Evolutionary conservation across 805 yeast species (phyloP).

Genomic region (Lipomyces chichibuensis): DNA sequence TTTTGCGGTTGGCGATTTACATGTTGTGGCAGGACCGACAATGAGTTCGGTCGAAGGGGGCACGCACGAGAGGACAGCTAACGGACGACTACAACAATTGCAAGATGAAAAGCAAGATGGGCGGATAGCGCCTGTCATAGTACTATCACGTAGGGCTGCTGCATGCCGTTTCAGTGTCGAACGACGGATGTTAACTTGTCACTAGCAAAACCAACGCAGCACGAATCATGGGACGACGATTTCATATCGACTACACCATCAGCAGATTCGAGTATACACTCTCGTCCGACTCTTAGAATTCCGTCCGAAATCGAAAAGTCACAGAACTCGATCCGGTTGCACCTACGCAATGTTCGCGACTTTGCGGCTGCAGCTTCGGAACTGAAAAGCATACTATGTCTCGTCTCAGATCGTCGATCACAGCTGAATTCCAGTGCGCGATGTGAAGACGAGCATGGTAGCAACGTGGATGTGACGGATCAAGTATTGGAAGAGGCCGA

Average conservation of each 20-base stretch:
- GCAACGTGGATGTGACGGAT: conserved; percentile 1
- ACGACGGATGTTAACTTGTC: neutral
- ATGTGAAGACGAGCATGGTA: neutral
- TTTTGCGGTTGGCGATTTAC: neutral
- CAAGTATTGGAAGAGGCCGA: conserved; percentile 26
- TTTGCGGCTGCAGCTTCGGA: conserved; percentile 24
- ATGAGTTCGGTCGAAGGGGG: neutral
- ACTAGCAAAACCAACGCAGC: neutral
- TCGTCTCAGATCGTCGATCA: neutral
- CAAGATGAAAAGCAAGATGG: neutral
- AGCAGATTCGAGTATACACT: neutral
- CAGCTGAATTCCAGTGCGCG: neutral
- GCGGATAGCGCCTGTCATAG: neutral
- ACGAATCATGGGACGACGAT: conserved; percentile 35
- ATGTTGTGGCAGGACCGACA: neutral
- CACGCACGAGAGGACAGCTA: neutral
- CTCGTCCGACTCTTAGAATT: conserved; percentile 8
- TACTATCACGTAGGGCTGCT: neutral
- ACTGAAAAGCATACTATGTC: conserved; percentile 8
- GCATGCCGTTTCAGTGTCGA: neutral
- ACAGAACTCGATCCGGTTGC: conserved; percentile 21
- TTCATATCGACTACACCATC: conserved; percentile 14
- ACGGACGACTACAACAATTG: neutral
- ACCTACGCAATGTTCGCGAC: conserved; percentile 20
- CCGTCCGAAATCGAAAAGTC: conserved; percentile 18